Evolutionary conservation across 106 monocot genomes (phyloP), one percentile per base, ranked within the genome.

Genomic region (Acanthochlamys bracteata): DNA sequence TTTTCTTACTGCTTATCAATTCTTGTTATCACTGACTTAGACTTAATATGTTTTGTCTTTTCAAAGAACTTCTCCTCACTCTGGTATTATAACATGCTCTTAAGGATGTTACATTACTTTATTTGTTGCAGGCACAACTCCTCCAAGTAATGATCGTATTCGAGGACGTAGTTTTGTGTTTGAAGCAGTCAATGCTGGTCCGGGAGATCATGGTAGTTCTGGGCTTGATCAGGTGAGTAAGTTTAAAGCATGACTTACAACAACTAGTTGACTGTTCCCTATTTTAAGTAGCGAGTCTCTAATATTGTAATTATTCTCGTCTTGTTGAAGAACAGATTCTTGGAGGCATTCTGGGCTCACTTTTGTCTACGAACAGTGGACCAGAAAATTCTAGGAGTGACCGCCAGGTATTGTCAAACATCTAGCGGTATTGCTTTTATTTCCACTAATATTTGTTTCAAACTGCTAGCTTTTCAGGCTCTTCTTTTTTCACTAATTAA

Each of bases 101-200:
- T 33, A 6, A 33, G 33, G 33, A 33, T 33, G 33, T 33, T 1
- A 6, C 33, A 33, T 6, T 33, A 1, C 33, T 33, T 33, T 33
- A 33, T 33, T 33, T 33, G 33, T 33, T 33, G 33, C 6, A 33
- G 33, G 33, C 6, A 33, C 33, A 33, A 33, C 67, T 71, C 20
- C 64, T 66, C 69, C 78, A 73, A 68, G 22, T 56, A 63, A 42
- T 42, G 42, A 24, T 25, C 70, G 40, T 21, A 69, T 61, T 66
- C 79, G 56, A 45, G 59, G 73, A 49, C 79, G 57, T 53, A 88
- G 71, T 69, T 47, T 91, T 67, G 80, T 88, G 10, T 67, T 96
- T 78, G 88, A 91, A 70, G 59, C 87, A 61, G 63, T 90, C 66
- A 96, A 85, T 76, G 51, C 85, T 60, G 86, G 73, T 76, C 80